Evolutionary conservation across 2,329 filamentous ascomycete species (phyloP).

Genomic region (Stagonosporopsis chrysanthemi): DNA sequence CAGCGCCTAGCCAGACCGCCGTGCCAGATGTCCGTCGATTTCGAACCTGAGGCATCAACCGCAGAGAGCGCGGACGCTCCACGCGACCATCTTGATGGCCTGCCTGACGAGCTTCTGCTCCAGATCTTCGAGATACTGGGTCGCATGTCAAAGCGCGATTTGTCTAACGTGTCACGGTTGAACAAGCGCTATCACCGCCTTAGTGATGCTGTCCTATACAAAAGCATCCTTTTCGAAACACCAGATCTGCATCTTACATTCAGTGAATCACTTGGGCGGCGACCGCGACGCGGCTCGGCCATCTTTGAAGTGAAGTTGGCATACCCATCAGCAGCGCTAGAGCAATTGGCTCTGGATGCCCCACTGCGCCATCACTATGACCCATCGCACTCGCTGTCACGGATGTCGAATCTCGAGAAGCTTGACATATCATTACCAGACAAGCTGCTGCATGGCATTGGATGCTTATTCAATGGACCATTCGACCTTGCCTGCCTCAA

Average conservation of each 20-base stretch:
- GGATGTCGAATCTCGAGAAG: conserved; percentile 45
- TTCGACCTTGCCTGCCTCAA: conserved; percentile 45
- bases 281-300: conserved; percentile 42
- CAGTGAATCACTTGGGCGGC: conserved; percentile 42
- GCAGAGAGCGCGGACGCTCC: conserved; percentile 5
- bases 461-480: conserved; percentile 43
- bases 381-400: conserved; percentile 42
- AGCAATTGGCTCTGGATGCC: conserved; percentile 39
- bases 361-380: conserved; percentile 40
- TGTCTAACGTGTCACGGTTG: conserved; percentile 40
- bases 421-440: conserved; percentile 45
- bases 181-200: conserved; percentile 42
- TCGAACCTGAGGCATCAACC: conserved; percentile 3
- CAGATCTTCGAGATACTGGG: conserved; percentile 41
- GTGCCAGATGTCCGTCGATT: conserved; percentile 13
- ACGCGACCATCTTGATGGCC: conserved; percentile 17
- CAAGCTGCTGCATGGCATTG: conserved; percentile 39
- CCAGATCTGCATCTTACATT: conserved; percentile 45
- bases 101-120: conserved; percentile 44
- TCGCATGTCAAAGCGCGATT: conserved; percentile 33
- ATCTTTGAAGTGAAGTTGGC: conserved; percentile 43
- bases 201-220: conserved; percentile 43
- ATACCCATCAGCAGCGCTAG: conserved; percentile 42
- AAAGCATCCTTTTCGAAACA: conserved; percentile 42
- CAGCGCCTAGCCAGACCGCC: not conserved